These are phyloP conservation scores for Meira miltonrushii DNA, from an alignment of 1,284 basidiomycete species.

Conservation along the genomic window DNA sequence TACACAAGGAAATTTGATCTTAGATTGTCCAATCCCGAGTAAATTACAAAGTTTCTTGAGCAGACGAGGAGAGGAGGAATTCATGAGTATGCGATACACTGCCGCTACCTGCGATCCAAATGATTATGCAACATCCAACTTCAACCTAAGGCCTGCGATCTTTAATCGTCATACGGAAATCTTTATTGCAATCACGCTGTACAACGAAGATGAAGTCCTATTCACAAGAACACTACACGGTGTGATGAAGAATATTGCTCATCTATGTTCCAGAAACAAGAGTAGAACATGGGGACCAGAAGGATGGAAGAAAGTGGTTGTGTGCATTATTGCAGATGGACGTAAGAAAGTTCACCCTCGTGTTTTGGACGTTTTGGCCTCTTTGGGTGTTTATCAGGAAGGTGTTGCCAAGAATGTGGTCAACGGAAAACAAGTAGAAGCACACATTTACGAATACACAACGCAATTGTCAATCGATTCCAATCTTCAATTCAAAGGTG, in stretches of 20 bases:
- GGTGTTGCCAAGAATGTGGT: constrained; percentile 83
- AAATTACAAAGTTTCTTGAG: constrained; percentile 63
- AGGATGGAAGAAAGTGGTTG: constrained; percentile 79
- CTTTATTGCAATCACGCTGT: constrained; percentile 77
- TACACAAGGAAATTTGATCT: constrained; percentile 52
- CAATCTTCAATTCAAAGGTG: constrained; percentile 85
- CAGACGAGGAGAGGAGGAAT: constrained; percentile 73
- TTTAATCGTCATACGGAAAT: constrained; percentile 76
- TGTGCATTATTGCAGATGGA: constrained; percentile 80
- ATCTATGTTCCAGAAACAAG: constrained; percentile 81
- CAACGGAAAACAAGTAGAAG: constrained; percentile 79
- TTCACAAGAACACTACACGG: constrained; percentile 93
- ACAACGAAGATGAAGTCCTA: constrained; percentile 83
- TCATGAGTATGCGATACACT: constrained; percentile 63
- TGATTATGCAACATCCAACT: constrained; percentile 75
- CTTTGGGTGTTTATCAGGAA: constrained; percentile 60
- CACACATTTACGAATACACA: constrained; percentile 93
- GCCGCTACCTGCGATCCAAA: constrained; percentile 62
- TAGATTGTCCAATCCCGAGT: constrained; percentile 52
- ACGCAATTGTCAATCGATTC: constrained; percentile 83
- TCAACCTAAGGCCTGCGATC: constrained; percentile 78
- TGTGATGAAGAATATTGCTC: constrained; percentile 65
- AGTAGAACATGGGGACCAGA: constrained; percentile 93
- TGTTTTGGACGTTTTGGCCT: constrained; percentile 73
- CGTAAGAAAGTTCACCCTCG: constrained; percentile 86